Conservation (phyloP, 805 yeast species). For the Hanseniaspora clermontiae region DNA sequence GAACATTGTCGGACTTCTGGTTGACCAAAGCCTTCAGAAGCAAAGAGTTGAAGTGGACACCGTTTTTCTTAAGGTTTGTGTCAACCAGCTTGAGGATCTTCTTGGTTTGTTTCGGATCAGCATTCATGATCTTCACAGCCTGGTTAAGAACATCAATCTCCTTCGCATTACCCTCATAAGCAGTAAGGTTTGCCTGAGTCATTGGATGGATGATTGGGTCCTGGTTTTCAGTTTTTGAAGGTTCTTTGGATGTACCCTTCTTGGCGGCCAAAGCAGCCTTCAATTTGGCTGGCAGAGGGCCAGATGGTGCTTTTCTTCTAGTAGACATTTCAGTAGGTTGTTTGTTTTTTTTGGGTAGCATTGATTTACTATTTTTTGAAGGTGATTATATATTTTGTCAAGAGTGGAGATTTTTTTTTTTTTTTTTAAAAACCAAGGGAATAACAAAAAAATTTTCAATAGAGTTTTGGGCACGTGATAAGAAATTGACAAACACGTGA, state of each 20-base stretch:
- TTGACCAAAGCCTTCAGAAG: conserved; percentile 73
- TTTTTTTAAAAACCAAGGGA: too few relatives aligned
- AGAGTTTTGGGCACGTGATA: too few relatives aligned
- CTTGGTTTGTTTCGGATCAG: conserved; percentile 56
- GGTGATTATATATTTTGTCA: too few relatives aligned
- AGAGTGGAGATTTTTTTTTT: too few relatives aligned
- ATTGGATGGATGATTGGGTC: conserved; percentile 7
- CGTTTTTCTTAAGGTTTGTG: conserved; percentile 57
- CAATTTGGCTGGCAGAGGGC: conserved; percentile 8
- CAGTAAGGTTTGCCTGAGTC: conserved; percentile 1
- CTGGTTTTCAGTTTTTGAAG: neutral
- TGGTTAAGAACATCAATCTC: conserved; percentile 68
- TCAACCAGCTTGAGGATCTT: conserved; percentile 72
- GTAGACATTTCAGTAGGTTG: conserved; percentile 1
- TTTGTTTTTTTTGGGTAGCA: neutral
- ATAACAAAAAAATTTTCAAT: too few relatives aligned
- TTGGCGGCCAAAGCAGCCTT: conserved; percentile 13
- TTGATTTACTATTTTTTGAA: too few relatives aligned
- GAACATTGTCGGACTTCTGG: conserved; percentile 42
- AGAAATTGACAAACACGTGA: too few relatives aligned
- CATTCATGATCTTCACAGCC: conserved; percentile 72
- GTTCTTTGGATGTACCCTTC: neutral
- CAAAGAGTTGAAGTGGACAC: conserved; percentile 64
- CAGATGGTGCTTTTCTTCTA: conserved; percentile 12
- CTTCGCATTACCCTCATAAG: conserved; percentile 31